phyloP scores from a whole-genome alignment of 371 early-diverging fungal genomes.

The Mucor saturninus region DNA sequence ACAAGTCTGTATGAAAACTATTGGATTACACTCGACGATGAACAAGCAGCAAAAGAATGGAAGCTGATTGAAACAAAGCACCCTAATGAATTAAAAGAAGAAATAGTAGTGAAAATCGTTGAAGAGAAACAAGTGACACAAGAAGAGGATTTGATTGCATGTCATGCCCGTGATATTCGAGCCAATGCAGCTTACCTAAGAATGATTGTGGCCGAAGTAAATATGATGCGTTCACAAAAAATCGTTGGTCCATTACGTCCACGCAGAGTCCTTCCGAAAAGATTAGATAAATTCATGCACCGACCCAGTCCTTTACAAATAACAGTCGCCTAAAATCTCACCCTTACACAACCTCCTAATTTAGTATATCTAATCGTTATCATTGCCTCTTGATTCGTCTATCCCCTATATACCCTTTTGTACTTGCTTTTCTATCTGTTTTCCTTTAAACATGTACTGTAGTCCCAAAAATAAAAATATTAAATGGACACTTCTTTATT shows the following conservation, averaged over 20 bases:
- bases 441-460: too few relatives aligned
- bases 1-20: not conserved
- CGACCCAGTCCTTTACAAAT: slow-evolving; percentile 36
- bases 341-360: not conserved
- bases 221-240: slow-evolving; percentile 67
- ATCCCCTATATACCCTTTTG: not conserved
- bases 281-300: slow-evolving; percentile 34
- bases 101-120: not conserved
- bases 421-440: too few relatives aligned
- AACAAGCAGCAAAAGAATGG: slow-evolving; percentile 35
- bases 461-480: too few relatives aligned
- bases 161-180: slow-evolving; percentile 48
- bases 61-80: slow-evolving; percentile 28
- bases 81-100: not conserved
- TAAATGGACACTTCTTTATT: too few relatives aligned
- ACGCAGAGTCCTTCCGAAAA: slow-evolving; percentile 53
- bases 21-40: slow-evolving; percentile 1
- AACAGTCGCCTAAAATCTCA: not conserved
- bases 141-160: not conserved
- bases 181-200: slow-evolving; percentile 60
- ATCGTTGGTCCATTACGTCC: slow-evolving; percentile 63
- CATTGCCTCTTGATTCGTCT: slow-evolving; percentile 3
- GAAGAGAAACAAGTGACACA: not conserved
- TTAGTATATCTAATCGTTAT: slow-evolving; percentile 9
- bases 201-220: slow-evolving; percentile 64